Percentiles rank a stretch among this genome's conserved stretches.
phyloP scores from a whole-genome alignment of 495 filamentous ascomycete genomes.

The Clohesyomyces aquaticus region DNA sequence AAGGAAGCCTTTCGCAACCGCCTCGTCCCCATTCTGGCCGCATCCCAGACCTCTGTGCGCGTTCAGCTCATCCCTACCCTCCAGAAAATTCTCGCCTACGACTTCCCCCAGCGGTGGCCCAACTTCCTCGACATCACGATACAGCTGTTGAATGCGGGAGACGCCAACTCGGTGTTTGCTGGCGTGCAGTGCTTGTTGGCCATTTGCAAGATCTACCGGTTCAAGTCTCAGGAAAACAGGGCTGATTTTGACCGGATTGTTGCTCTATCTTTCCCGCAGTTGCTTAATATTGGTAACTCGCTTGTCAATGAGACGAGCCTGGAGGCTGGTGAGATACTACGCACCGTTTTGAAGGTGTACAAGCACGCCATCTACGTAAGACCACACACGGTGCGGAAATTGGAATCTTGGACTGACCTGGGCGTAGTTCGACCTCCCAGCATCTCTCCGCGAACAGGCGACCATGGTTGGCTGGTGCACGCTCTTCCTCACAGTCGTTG shows the following conservation, averaged over 20 bases:
- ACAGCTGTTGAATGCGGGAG: slow-evolving; percentile 80
- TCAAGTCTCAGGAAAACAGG: slow-evolving; percentile 81
- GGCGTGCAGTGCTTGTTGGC: slow-evolving; percentile 92
- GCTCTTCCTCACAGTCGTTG: slow-evolving; percentile 85
- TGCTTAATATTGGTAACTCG: slow-evolving; percentile 82
- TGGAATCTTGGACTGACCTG: slow-evolving; percentile 35
- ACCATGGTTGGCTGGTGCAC: slow-evolving; percentile 93
- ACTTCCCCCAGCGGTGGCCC: slow-evolving; percentile 94
- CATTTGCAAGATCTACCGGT: slow-evolving; percentile 90
- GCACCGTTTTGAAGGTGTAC: slow-evolving; percentile 90
- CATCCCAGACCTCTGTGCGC: slow-evolving; percentile 76
- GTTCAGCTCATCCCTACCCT: slow-evolving; percentile 90
- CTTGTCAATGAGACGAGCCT: slow-evolving; percentile 86
- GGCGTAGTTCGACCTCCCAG: slow-evolving; percentile 81
- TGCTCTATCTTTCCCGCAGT: slow-evolving; percentile 85
- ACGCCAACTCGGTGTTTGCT: slow-evolving; percentile 83
- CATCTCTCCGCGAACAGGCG: slow-evolving; percentile 73
- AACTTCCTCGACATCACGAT: slow-evolving; percentile 88
- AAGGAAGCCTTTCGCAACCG: slow-evolving; percentile 85
- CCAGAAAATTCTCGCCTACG: slow-evolving; percentile 91
- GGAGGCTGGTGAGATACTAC: slow-evolving; percentile 96
- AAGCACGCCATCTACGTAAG: slow-evolving; percentile 97
- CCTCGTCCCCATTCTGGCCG: slow-evolving; percentile 83
- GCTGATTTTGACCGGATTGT: slow-evolving; percentile 93
- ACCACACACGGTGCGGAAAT: slow-evolving; percentile 34